These are phyloP conservation scores for Sequoia sempervirens DNA, from an alignment of 75 land plant genomes.

Conservation along the genomic window DNA sequence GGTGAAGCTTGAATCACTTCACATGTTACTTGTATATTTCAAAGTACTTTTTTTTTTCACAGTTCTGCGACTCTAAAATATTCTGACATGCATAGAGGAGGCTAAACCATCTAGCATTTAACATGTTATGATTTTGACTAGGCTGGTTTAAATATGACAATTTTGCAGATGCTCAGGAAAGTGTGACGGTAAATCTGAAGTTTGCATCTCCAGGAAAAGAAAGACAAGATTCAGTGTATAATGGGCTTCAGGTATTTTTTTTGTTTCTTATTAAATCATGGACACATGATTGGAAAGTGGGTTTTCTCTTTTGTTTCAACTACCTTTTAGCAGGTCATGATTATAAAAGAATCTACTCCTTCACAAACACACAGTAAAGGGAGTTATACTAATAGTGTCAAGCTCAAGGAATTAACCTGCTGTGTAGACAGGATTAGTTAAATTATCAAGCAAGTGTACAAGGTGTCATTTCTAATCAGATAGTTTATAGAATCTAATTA, in stretches of 20 bases:
- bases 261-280: background rate
- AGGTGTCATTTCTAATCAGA: background rate
- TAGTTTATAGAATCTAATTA: background rate
- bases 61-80: background rate
- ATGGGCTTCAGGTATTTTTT: conserved; percentile 79
- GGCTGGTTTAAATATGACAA: conserved; percentile 4
- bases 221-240: conserved; percentile 96
- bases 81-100: background rate
- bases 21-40: background rate
- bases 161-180: conserved; percentile 52
- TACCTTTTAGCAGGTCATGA: background rate
- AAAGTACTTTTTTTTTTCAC: background rate
- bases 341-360: conserved; percentile 1
- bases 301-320: background rate
- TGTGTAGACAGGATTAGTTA: background rate
- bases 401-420: background rate
- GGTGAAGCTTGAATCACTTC: background rate
- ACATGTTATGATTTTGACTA: background rate
- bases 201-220: conserved; percentile 97
- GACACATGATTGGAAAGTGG: background rate
- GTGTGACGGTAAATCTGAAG: conserved; percentile 49
- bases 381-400: background rate
- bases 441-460: background rate
- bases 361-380: background rate
- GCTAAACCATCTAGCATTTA: background rate